A percentile compares a stretch with the other conserved stretches of the same genome.
These are phyloP conservation scores for Davidsoniella neocaledoniae DNA, from an alignment of 2,329 filamentous ascomycete genomes.

Conservation along the genomic window DNA sequence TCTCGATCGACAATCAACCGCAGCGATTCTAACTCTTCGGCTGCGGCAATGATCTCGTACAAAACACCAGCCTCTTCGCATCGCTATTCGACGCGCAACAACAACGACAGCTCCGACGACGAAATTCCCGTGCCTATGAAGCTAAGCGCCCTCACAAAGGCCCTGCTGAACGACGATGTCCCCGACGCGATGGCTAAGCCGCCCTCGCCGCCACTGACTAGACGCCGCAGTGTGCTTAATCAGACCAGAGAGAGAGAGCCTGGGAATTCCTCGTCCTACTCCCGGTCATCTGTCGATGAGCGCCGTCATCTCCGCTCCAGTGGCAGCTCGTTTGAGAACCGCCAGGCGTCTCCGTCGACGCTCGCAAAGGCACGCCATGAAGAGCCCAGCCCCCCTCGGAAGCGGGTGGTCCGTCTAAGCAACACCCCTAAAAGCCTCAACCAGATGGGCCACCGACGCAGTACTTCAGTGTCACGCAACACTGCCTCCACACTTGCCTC, in stretches of 20 bases:
- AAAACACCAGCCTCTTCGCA: constrained; percentile 23
- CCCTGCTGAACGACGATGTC: constrained; percentile 51
- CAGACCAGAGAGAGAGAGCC: not conserved
- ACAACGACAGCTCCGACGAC: constrained; percentile 81
- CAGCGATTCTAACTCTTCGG: constrained; percentile 28
- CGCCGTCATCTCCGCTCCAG: constrained; percentile 30
- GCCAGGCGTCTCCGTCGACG: constrained; percentile 23
- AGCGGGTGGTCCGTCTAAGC: constrained; percentile 41
- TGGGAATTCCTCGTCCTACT: not conserved
- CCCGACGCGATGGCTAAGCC: constrained; percentile 29
- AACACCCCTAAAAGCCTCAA: constrained; percentile 29
- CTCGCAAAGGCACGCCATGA: constrained; percentile 25
- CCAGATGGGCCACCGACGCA: constrained; percentile 29
- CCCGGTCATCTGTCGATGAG: constrained; percentile 21
- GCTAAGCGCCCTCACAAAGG: constrained; percentile 82
- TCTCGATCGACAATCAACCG: constrained; percentile 30
- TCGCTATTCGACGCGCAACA: constrained; percentile 26
- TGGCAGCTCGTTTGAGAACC: constrained; percentile 26
- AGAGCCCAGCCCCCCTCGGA: constrained; percentile 36
- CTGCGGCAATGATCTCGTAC: constrained; percentile 17
- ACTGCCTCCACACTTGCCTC: constrained; percentile 9
- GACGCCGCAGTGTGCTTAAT: constrained; percentile 32
- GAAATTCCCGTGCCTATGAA: constrained; percentile 86
- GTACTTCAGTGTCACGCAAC: constrained; percentile 30
- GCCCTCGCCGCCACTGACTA: constrained; percentile 29